Evolutionary conservation across 148 eudicot species (phyloP).

Genomic region (Hydrangea macrophylla): DNA sequence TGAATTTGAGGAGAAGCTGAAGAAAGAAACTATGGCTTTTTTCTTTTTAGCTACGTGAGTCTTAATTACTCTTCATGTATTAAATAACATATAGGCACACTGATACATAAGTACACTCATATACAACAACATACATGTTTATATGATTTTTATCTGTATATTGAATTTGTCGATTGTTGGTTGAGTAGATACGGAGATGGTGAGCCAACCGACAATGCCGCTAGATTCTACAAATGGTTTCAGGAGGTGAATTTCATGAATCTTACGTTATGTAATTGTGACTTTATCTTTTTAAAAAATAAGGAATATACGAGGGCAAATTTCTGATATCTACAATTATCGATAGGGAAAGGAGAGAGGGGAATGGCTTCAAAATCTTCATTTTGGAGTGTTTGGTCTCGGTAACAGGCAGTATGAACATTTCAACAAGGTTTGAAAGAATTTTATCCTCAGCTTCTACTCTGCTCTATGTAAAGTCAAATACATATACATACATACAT

Average conservation of each 20-base stretch:
- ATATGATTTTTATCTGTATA: background rate
- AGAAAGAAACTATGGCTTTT: conserved; percentile 73
- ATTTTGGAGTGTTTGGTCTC: conserved; percentile 76
- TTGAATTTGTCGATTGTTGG: conserved; percentile 7
- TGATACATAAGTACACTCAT: background rate
- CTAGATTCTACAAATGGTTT: conserved; percentile 94
- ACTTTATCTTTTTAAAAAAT: background rate
- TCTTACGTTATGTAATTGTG: background rate
- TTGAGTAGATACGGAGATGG: conserved; percentile 92
- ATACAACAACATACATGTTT: no score
- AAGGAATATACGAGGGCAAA: background rate
- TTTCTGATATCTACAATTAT: background rate
- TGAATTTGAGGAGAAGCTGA: conserved; percentile 74
- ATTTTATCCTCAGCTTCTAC: background rate
- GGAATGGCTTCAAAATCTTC: conserved; percentile 74
- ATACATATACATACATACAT: no score
- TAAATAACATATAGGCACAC: background rate
- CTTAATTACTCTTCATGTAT: background rate
- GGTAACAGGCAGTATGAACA: conserved; percentile 96
- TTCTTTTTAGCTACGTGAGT: conserved; percentile 94
- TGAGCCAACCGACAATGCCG: conserved; percentile 97
- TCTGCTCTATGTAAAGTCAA: no score
- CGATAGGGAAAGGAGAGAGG: conserved; percentile 63
- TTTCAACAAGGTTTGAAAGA: conserved; percentile 78
- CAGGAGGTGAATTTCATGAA: conserved; percentile 48